Base-by-base conservation (phyloP, 331 rosid genomes). In the Quercus tomentella region DNA sequence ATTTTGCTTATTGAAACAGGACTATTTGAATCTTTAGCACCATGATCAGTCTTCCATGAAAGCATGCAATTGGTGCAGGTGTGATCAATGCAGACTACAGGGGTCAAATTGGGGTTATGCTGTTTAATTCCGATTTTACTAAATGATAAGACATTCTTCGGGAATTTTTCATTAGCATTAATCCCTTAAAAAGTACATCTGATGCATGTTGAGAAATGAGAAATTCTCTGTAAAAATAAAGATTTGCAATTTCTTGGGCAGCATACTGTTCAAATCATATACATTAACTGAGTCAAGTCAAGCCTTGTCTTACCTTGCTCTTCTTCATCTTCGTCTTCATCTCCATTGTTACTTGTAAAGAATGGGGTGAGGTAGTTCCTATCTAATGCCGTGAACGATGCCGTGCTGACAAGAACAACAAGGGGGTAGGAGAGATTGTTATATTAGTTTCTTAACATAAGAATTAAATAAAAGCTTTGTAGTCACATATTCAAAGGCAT, bases 291-390 rank as follows among this genome's bases (percentile, higher is more conserved):
- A 76, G 21, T 30, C 28, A 52, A n/a, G 33, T 3, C 74, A 63
- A 75, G 70, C 76, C 54, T 76, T 84, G 76, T 78, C 87, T 91
- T 85, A 89, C 94, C 88, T 75, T 82, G 55, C 74, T 71, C 87
- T 25, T 85, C 90, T 23, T 76, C 93, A 8, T 41, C 45, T 6
- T 88, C 97, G 4, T 88, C 97, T 1, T 49, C 54, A 62, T 93
- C 93, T 82, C 94, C 99, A 82, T 80, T 92, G 73, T 93, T 90
- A 88, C 92, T 91, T 18, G 97, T 95, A 82, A 95, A 95, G 91
- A 95, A 93, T 45, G 97, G 99, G 72, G 99, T 95, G 54, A 95
- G 98, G 81, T 85, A 95, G 84, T 93, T 93, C 82, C 82, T 91
- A 90, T 93, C 97, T 71, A 95, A 71, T 58, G 97, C 94, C 5